phyloP scores from a whole-genome alignment of 2,329 filamentous ascomycete genomes.

The Pleoardoris graminearum region DNA sequence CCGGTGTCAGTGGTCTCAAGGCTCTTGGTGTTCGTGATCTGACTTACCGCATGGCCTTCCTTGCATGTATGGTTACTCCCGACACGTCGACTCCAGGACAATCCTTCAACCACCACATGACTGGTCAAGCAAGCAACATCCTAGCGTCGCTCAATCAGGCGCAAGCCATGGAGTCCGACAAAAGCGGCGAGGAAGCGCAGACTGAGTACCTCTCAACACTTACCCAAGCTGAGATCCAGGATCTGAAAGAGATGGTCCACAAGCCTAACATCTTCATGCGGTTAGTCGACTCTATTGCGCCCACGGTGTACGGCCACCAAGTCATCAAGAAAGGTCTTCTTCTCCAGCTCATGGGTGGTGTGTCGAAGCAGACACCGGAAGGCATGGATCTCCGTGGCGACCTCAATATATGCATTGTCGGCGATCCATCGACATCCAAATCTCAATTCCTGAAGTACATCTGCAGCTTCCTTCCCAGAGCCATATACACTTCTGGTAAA shows the following conservation, averaged over 20 bases:
- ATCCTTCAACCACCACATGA: slow-evolving; percentile 67
- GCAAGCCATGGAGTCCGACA: slow-evolving; percentile 64
- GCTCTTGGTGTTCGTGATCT: slow-evolving; percentile 91
- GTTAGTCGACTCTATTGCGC: slow-evolving; percentile 89
- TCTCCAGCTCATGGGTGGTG: slow-evolving; percentile 93
- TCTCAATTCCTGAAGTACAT: slow-evolving; percentile 99
- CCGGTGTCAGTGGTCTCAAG: slow-evolving; percentile 85
- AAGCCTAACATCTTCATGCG: slow-evolving; percentile 93
- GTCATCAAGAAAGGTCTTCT: slow-evolving; percentile 97
- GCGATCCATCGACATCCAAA: slow-evolving; percentile 95
- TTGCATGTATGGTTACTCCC: slow-evolving; percentile 93
- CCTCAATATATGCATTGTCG: slow-evolving; percentile 98
- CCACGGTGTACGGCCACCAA: slow-evolving; percentile 96
- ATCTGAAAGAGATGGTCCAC: slow-evolving; percentile 91
- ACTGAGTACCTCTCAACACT: slow-evolving; percentile 84
- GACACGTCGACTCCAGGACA: slow-evolving; percentile 82
- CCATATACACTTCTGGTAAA: slow-evolving; percentile 97
- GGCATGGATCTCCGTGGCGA: slow-evolving; percentile 95
- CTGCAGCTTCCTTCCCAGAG: slow-evolving; percentile 92
- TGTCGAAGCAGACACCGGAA: slow-evolving; percentile 87
- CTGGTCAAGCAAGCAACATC: slow-evolving; percentile 79
- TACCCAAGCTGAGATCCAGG: slow-evolving; percentile 84
- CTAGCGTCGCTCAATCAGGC: slow-evolving; percentile 79
- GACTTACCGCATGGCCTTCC: slow-evolving; percentile 94
- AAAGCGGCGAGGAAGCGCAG: slow-evolving; percentile 82